These are phyloP conservation scores for Staphylotrichum longicolle DNA, from an alignment of 495 filamentous ascomycete genomes.

Conservation along the genomic window DNA sequence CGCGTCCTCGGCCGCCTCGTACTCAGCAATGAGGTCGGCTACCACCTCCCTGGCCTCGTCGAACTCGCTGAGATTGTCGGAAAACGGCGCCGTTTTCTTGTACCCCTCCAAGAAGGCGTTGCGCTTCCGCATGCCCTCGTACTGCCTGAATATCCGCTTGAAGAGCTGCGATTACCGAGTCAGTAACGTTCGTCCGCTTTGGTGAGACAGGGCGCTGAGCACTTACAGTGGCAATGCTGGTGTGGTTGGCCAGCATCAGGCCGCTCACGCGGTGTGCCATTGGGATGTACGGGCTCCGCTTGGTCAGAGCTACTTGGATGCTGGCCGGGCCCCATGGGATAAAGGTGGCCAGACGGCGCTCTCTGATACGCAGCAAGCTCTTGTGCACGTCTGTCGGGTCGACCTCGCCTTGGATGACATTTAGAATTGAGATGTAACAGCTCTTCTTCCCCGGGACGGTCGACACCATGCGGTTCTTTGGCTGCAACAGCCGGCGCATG, in stretches of 20 bases:
- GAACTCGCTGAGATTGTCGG: constrained; percentile 88
- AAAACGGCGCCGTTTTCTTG: constrained; percentile 89
- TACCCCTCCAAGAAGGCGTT: constrained; percentile 96
- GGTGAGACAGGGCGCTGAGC: neutral
- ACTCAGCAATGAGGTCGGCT: constrained; percentile 82
- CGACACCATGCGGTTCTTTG: constrained; percentile 98
- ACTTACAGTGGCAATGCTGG: constrained; percentile 83
- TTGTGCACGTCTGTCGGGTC: constrained; percentile 98
- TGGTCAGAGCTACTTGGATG: constrained; percentile 95
- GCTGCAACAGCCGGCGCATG: constrained; percentile 91
- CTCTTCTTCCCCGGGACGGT: constrained; percentile 92
- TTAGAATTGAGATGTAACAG: constrained; percentile 98
- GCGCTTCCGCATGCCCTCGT: constrained; percentile 88
- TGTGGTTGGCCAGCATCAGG: constrained; percentile 97
- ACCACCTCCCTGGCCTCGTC: constrained; percentile 91
- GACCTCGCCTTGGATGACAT: constrained; percentile 97
- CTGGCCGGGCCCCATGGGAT: constrained; percentile 99
- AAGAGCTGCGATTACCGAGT: constrained; percentile 57
- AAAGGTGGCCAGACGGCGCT: constrained; percentile 90
- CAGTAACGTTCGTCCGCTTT: neutral
- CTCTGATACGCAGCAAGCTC: constrained; percentile 91
- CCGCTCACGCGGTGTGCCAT: constrained; percentile 91
- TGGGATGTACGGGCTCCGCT: constrained; percentile 90
- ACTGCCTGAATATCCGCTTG: constrained; percentile 85
- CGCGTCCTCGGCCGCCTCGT: constrained; percentile 89